phyloP scores from a whole-genome alignment of 2,329 filamentous ascomycete genomes.

The Phialophora chinensis region DNA sequence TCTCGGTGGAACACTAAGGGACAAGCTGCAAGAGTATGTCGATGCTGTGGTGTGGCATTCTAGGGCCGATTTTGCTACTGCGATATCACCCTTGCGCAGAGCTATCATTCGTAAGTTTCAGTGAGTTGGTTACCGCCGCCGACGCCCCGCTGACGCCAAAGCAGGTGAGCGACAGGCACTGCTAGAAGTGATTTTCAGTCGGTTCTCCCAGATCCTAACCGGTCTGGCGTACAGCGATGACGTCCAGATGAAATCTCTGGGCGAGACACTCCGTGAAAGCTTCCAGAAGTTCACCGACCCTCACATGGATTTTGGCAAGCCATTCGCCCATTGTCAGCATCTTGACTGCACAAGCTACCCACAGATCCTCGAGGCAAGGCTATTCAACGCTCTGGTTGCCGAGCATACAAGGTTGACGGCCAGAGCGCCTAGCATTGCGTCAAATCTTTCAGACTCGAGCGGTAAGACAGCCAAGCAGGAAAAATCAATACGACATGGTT shows the following conservation, averaged over 20 bases:
- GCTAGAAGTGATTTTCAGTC: conserved; percentile 10
- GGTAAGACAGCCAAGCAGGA: neutral
- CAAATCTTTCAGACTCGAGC: neutral
- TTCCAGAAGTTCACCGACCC: neutral
- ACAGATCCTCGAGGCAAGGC: neutral
- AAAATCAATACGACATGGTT: neutral
- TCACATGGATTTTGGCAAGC: conserved; percentile 7
- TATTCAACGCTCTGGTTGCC: neutral
- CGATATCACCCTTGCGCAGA: conserved; percentile 8
- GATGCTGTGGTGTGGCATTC: conserved; percentile 21
- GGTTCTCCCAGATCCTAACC: conserved; percentile 1
- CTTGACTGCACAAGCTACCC: conserved; percentile 9
- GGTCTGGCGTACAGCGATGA: conserved; percentile 1
- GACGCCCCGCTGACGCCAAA: neutral
- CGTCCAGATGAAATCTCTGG: neutral
- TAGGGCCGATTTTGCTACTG: neutral
- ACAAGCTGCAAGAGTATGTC: conserved; percentile 14
- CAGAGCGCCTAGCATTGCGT: conserved; percentile 1
- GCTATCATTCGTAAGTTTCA: conserved; percentile 11
- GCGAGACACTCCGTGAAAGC: neutral
- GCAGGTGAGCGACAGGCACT: conserved; percentile 11
- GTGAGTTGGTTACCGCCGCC: neutral
- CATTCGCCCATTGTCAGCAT: conserved; percentile 3
- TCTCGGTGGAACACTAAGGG: neutral
- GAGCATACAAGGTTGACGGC: neutral